Evolutionary conservation across 805 yeast species (phyloP).

Genomic region (Cyberlindnera saturnus): DNA sequence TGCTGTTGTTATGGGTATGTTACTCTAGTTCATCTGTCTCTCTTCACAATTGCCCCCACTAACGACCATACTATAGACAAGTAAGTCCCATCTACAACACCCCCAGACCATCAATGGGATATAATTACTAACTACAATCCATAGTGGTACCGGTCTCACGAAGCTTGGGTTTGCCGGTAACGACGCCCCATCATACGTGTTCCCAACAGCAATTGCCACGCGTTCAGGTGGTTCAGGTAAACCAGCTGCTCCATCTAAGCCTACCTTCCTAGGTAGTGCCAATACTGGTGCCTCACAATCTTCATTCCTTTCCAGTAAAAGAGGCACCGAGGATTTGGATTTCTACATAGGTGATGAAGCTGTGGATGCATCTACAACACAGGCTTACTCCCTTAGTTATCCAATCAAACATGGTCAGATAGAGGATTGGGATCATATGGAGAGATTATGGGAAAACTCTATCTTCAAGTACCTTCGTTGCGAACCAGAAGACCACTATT

Average conservation of each 20-base stretch:
- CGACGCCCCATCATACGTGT: constrained; percentile 94
- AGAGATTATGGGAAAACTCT: constrained; percentile 96
- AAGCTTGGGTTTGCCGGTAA: constrained; percentile 98
- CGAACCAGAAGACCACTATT: constrained; percentile 98
- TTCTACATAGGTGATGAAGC: constrained; percentile 97
- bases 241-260: constrained; percentile 39
- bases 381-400: constrained; percentile 79
- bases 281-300: constrained; percentile 14
- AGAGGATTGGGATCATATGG: constrained; percentile 99
- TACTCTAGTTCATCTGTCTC: constrained; percentile 14
- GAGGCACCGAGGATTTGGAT: constrained; percentile 92
- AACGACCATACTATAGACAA: constrained; percentile 16
- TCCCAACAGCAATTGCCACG: constrained; percentile 92
- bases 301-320: constrained; percentile 36
- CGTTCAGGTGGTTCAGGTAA: constrained; percentile 42
- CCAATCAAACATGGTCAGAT: constrained; percentile 98
- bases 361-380: constrained; percentile 81
- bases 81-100: constrained; percentile 10
- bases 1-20: constrained; percentile 93
- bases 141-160: constrained; percentile 95
- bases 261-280: constrained; percentile 32
- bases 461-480: constrained; percentile 94
- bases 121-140: constrained; percentile 2
- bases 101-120: constrained; percentile 9
- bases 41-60: constrained; percentile 7